Percentiles rank a stretch among this genome's conserved stretches.
phyloP scores from a whole-genome alignment of 1,139 yeast species.

The Sporopachydermia cereana region DNA sequence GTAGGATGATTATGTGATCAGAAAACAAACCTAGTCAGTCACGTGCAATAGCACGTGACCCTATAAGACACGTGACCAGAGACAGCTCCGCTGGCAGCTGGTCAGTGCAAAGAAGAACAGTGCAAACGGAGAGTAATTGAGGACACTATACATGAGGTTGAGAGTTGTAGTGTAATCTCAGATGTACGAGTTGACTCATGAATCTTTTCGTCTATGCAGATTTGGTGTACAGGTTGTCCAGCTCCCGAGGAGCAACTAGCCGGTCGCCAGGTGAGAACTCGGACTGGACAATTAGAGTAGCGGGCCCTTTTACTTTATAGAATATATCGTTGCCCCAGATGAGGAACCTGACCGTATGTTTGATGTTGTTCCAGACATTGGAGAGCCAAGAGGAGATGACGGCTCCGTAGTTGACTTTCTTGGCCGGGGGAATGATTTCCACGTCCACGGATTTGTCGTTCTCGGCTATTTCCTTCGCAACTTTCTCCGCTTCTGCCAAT shows the following conservation, averaged over 20 bases:
- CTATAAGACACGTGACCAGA: too few relatives aligned
- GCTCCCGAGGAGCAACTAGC: constrained; percentile 13
- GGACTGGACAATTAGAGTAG: constrained; percentile 14
- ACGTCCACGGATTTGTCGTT: constrained; percentile 2
- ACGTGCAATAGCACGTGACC: too few relatives aligned
- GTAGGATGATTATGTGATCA: too few relatives aligned
- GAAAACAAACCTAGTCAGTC: too few relatives aligned
- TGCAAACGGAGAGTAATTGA: too few relatives aligned
- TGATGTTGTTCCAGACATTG: constrained; percentile 9
- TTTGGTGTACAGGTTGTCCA: constrained; percentile 7
- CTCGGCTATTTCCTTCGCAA: neutral
- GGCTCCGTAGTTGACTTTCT: neutral
- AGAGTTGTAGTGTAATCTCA: too few relatives aligned
- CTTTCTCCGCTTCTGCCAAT: constrained; percentile 1
- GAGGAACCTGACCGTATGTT: constrained; percentile 10
- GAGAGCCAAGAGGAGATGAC: constrained; percentile 8
- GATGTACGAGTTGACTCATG: too few relatives aligned
- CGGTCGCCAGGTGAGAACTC: constrained; percentile 10
- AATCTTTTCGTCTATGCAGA: too few relatives aligned
- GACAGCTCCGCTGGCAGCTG: too few relatives aligned
- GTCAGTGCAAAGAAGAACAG: too few relatives aligned
- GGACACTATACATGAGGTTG: too few relatives aligned
- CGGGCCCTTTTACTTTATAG: constrained; percentile 14
- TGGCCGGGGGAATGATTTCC: neutral
- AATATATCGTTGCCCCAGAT: constrained; percentile 14